Evolutionary conservation across 495 filamentous ascomycete genomes (phyloP), one percentile per base, ranked within the genome.

Genomic region (Podospora pseudocomata): DNA sequence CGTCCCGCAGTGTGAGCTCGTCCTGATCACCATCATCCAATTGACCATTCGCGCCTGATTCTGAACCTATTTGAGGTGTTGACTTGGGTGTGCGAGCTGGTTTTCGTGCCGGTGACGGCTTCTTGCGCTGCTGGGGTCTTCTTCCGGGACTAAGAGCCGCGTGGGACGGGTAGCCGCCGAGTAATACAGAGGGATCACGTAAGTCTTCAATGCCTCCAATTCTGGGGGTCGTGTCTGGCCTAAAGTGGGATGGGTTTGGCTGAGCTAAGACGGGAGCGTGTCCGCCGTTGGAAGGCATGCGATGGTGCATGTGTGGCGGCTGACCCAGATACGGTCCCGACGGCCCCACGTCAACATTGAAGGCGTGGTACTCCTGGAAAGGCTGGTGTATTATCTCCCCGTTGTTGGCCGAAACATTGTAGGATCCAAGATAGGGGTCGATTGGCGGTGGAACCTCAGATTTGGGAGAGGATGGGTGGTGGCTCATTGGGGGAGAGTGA

Each of bases 1-100:
- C 76, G 64, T 78, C 73, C 19, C 76, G 72, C 58, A 84, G 74
- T 9, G 73, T 75, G 57, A 77, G 68, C 62, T 76, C 69, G 55
- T 76, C 64, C 27, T 63, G 65, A 5, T 71, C 72, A 19, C 71
- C 71, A 16, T 73, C 71, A 2, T 64, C 58, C 27, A 67, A 16
- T 27, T 63, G 67, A 39, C 63, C 60, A 27, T 63, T 67, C 32
- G 2, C 65, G 27, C 28, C 27, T 18, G 55, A 69, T 15, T 70
- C 65, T 5, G 70, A 65, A 16, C 75, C 71, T 4, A 44, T 27
- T 19, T 64, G 73, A 0, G 70, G 66, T 9, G 74, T 59, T 15
- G 57, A 23, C 67, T 79, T 77, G 16, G 72, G 69, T 6, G 68
- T 70, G 27, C 73, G 69, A 23, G 73, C 65, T 4, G 67, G 49